Evolutionary conservation across 2,329 filamentous ascomycete species (phyloP).

Genomic region (Dactylellina leptospora): DNA sequence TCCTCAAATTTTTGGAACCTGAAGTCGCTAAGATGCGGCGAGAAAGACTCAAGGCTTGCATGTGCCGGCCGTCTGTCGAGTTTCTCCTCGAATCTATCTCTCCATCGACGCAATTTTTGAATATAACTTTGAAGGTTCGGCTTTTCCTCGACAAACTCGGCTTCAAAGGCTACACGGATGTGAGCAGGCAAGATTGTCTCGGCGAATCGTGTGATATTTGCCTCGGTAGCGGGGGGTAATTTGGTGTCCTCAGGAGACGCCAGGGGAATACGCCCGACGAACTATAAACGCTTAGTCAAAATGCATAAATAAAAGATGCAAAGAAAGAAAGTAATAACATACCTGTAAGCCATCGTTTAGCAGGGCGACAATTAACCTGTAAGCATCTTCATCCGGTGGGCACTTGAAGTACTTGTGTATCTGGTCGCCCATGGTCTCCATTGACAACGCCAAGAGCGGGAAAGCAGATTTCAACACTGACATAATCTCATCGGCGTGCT

Average conservation of each 20-base stretch:
- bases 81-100: constrained; percentile 97
- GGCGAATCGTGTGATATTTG: constrained; percentile 94
- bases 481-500: constrained; percentile 94
- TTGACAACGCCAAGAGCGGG: constrained; percentile 90
- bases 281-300: constrained; percentile 28
- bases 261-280: constrained; percentile 56
- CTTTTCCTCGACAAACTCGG: constrained; percentile 94
- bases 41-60: constrained; percentile 82
- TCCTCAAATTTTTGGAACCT: constrained; percentile 98
- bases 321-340: constrained; percentile 25
- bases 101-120: constrained; percentile 92
- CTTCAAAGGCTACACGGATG: constrained; percentile 94
- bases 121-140: constrained; percentile 99
- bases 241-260: constrained; percentile 78
- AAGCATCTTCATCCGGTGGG: constrained; percentile 96
- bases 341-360: constrained; percentile 85
- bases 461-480: constrained; percentile 96
- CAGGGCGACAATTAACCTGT: constrained; percentile 93
- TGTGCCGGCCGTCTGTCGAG: constrained; percentile 81
- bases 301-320: neutral
- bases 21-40: constrained; percentile 93
- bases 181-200: constrained; percentile 94
- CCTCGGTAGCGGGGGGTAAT: constrained; percentile 86
- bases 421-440: constrained; percentile 99
- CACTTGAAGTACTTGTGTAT: constrained; percentile 99